These are phyloP conservation scores for Litsea cubeba DNA, from an alignment of 164 flowering plant genomes.

Conservation along the genomic window DNA sequence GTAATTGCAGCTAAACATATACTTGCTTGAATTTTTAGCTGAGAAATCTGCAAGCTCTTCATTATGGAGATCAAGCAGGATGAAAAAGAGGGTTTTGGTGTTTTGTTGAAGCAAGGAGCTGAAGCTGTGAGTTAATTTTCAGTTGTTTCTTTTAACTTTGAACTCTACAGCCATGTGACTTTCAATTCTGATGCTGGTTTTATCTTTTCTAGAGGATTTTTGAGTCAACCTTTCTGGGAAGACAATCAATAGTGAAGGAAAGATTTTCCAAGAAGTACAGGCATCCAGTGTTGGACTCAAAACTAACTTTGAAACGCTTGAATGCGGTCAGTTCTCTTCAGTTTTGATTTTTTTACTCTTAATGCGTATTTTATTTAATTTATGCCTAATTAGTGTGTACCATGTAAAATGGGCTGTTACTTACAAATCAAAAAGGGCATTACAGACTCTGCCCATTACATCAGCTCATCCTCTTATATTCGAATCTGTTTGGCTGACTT, in stretches of 20 bases:
- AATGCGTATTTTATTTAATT: not conserved
- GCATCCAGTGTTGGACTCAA: slow-evolving; percentile 81
- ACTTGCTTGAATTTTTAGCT: not conserved
- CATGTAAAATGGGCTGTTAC: no score
- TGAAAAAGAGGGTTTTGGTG: slow-evolving; percentile 31
- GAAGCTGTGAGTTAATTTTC: slow-evolving; percentile 74
- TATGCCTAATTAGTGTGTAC: not conserved
- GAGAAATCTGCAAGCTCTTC: not conserved
- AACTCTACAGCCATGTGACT: not conserved
- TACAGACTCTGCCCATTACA: not conserved
- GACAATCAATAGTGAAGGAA: slow-evolving; percentile 74
- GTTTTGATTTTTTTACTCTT: not conserved
- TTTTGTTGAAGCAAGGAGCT: slow-evolving; percentile 89
- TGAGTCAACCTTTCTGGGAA: slow-evolving; percentile 74
- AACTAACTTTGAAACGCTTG: slow-evolving; percentile 75
- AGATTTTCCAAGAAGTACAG: slow-evolving; percentile 96
- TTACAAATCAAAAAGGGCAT: no score
- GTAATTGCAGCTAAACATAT: not conserved
- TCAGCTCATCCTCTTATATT: not conserved
- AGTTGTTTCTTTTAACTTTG: not conserved
- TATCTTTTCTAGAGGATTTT: slow-evolving; percentile 64
- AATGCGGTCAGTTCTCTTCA: slow-evolving; percentile 66
- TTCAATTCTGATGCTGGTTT: slow-evolving; percentile 2
- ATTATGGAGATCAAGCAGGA: slow-evolving; percentile 32
- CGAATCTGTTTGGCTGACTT: no score